These are phyloP conservation scores for Cutaneotrichosporon dermatis DNA, from an alignment of 1,284 basidiomycete species.

Conservation along the genomic window DNA sequence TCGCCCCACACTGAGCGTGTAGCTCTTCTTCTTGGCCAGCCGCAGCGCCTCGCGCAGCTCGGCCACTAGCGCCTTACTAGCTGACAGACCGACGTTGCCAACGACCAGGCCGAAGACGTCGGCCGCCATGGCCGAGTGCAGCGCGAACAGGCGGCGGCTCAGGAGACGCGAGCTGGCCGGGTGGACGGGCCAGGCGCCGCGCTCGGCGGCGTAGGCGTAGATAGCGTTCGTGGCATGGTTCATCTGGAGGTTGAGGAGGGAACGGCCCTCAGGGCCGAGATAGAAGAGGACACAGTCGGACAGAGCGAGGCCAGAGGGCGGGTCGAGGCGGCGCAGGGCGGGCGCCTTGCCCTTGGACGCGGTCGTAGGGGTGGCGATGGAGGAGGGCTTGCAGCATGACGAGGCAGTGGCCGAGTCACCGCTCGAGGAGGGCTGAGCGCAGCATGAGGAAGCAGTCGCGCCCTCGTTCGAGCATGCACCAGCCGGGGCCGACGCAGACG, in stretches of 20 bases:
- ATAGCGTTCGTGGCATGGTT: constrained; percentile 59
- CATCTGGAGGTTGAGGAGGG: constrained; percentile 80
- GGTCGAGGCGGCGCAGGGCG: constrained; percentile 36
- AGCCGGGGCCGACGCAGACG: too few relatives aligned
- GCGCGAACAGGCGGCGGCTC: constrained; percentile 82
- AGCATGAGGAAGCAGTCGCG: too few relatives aligned
- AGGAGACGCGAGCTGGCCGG: constrained; percentile 70
- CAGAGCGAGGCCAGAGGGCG: constrained; percentile 38
- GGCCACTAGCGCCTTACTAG: constrained; percentile 71
- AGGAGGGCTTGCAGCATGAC: not conserved
- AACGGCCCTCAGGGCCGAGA: constrained; percentile 75
- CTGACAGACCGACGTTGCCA: constrained; percentile 83
- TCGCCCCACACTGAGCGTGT: constrained; percentile 93
- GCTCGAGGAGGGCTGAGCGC: not conserved
- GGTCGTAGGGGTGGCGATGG: too few relatives aligned
- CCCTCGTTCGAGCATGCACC: too few relatives aligned
- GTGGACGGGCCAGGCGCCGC: constrained; percentile 57
- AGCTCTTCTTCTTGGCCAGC: constrained; percentile 73
- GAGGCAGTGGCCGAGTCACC: not conserved
- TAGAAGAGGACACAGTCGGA: constrained; percentile 61
- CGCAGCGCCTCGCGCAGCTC: constrained; percentile 67
- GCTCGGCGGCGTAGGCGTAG: constrained; percentile 60
- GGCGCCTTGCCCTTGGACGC: constrained; percentile 51
- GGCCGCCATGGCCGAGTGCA: constrained; percentile 85
- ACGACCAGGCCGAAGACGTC: constrained; percentile 94